phyloP scores from a whole-genome alignment of 768 basidiomycete species.

The Suillus variegatus region DNA sequence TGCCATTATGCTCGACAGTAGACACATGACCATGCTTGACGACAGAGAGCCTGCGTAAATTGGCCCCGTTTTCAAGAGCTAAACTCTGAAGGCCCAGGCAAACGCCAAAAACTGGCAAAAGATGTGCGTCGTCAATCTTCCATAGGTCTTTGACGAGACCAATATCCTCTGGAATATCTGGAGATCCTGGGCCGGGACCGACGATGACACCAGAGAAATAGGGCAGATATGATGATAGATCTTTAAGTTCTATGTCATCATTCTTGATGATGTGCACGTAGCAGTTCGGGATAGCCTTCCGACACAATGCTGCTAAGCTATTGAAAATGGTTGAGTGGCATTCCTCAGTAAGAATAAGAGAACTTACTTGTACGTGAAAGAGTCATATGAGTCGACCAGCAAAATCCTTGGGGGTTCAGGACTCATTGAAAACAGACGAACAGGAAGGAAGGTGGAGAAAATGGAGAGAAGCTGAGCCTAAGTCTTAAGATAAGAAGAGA shows the following conservation, averaged over 20 bases:
- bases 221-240: conserved; percentile 53
- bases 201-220: conserved; percentile 72
- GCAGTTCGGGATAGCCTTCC: conserved; percentile 60
- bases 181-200: conserved; percentile 83
- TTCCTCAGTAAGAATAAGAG: not conserved
- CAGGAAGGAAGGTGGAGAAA: not conserved
- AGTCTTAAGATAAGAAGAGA: not conserved
- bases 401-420: conserved; percentile 51
- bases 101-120: conserved; percentile 80
- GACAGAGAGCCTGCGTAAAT: conserved; percentile 54
- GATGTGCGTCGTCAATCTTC: conserved; percentile 50
- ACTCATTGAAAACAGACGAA: conserved; percentile 23
- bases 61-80: conserved; percentile 62
- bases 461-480: not conserved
- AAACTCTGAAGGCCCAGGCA: conserved; percentile 84
- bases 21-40: conserved; percentile 86
- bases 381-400: conserved; percentile 83
- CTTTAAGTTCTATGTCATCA: conserved; percentile 52
- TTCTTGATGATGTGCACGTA: conserved; percentile 74
- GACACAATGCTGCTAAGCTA: conserved; percentile 75
- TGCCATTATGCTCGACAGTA: conserved; percentile 54
- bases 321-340: conserved; percentile 3
- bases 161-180: conserved; percentile 58
- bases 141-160: conserved; percentile 73
- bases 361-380: conserved; percentile 87